These are phyloP conservation scores for Beta macrorhiza DNA, from an alignment of 179 eudicot genomes.

Conservation along the genomic window DNA sequence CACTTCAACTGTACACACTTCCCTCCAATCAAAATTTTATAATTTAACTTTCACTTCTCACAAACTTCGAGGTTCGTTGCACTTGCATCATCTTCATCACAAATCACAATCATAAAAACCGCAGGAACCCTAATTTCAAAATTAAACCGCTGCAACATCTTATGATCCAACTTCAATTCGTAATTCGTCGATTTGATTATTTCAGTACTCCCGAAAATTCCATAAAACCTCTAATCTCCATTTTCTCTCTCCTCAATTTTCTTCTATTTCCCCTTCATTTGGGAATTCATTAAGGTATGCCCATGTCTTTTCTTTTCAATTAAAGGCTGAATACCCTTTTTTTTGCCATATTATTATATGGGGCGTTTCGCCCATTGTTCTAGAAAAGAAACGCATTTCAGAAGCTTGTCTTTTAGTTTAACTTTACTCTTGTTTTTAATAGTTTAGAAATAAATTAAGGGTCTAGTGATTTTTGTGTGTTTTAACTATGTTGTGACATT, in stretches of 20 bases:
- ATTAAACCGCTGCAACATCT: neutral
- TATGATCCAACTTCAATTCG: neutral
- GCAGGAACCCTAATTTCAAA: slow-evolving; percentile 36
- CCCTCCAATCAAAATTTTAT: slow-evolving; percentile 28
- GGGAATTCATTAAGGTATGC: slow-evolving; percentile 27
- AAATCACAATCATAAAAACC: neutral
- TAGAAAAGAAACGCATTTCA: slow-evolving; percentile 4
- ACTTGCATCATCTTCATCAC: neutral
- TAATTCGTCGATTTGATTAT: neutral
- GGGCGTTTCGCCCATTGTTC: slow-evolving; percentile 7
- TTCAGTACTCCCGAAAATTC: neutral
- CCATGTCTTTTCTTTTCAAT: slow-evolving; percentile 4
- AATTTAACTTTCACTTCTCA: slow-evolving; percentile 11
- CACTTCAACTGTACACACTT: slow-evolving; percentile 25
- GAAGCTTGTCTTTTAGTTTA: neutral
- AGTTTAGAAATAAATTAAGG: neutral
- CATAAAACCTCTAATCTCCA: neutral
- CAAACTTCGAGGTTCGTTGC: slow-evolving; percentile 23
- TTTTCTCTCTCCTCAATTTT: neutral
- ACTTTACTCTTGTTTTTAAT: neutral
- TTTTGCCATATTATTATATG: neutral
- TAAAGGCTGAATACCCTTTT: slow-evolving; percentile 1
- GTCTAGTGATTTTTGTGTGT: neutral
- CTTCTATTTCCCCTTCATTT: neutral
- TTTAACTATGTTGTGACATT: neutral